Base-by-base conservation (phyloP, 352 stramenopile species). In the Globisporangium parvum region DNA sequence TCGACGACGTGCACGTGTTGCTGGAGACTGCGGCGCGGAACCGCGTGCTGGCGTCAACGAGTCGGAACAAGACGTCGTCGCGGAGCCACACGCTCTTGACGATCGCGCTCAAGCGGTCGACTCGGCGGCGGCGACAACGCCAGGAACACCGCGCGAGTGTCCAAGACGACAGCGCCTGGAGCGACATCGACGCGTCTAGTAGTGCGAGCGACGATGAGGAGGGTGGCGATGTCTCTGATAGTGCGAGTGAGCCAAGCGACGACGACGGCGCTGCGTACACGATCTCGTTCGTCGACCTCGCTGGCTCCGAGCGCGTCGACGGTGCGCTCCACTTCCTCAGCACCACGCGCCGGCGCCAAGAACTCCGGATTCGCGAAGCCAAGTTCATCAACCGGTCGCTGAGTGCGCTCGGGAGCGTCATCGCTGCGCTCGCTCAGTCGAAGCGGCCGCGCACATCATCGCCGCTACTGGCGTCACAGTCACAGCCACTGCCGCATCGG, bases 341-440 rank as follows among this genome's bases (percentile, higher is more conserved):
- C 46, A 63, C 80, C 11, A 83, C 71, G 6, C 71, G 77, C 6
- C 66, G 70, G 20, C 67, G 66, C 10, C 72, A 83, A 51, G 73
- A 88, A 52, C 71, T 84, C 4, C 77, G 80, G 3, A 82, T 91
- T 42, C 75, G 77, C 23, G 80, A 91, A 60, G 77, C 80, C 37
- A 91, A 91, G 55, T 87, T 87, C 54, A 91, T 91, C 58, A 91
- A 88, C 52, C 71, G 71, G 10, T 91, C 80, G 6, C 60, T 91
- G 1, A 86, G 71, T 42, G 77, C 80, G 2, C 49, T 91, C 17
- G 80, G 80, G n/a, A 76, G 71, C 41, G 80, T 91, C 31, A 88
- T 91, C 35, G 64, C 71, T 6, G 69, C 75, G 12, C 64, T 91
- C 12, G 69, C 80, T 3, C 66, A 77, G 28, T 60, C 31, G 12